Evolutionary conservation across 805 yeast species (phyloP).

Genomic region (Helenozyma rhizophorensis): DNA sequence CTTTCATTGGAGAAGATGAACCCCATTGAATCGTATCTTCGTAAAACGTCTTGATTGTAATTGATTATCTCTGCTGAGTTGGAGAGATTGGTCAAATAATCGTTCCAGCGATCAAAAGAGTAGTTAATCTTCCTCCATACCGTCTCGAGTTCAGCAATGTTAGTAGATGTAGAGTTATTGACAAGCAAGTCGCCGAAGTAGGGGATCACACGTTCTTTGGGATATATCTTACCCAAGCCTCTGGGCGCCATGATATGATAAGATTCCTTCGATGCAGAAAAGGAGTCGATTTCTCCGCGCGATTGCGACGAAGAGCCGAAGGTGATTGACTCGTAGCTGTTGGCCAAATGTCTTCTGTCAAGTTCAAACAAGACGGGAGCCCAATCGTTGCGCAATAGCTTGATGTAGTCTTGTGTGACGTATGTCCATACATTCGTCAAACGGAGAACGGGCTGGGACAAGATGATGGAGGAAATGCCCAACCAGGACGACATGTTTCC

Average conservation of each 20-base stretch:
- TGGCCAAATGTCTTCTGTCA: conserved; percentile 63
- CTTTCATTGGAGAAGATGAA: conserved; percentile 42
- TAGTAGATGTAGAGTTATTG: conserved; percentile 26
- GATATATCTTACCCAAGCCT: conserved; percentile 72
- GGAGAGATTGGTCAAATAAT: conserved; percentile 49
- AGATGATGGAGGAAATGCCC: conserved; percentile 77
- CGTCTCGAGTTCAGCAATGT: conserved; percentile 55
- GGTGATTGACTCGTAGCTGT: conserved; percentile 12
- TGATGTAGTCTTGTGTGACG: conserved; percentile 56
- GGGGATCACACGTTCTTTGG: conserved; percentile 78
- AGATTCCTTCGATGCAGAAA: conserved; percentile 34
- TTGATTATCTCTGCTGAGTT: conserved; percentile 39
- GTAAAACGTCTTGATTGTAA: conserved; percentile 37
- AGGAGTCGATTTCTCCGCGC: conserved; percentile 7
- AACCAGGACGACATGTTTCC: conserved; percentile 97
- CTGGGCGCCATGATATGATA: conserved; percentile 82
- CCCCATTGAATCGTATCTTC: conserved; percentile 38
- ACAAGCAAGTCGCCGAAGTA: conserved; percentile 84
- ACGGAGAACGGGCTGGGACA: conserved; percentile 79
- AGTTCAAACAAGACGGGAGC: conserved; percentile 88
- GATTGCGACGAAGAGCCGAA: conserved; percentile 13
- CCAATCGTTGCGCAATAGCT: conserved; percentile 75
- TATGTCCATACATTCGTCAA: conserved; percentile 69
- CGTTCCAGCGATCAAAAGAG: conserved; percentile 81
- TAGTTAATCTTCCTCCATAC: conserved; percentile 64